Evolutionary conservation across 2,329 filamentous ascomycete species (phyloP).

Genomic region (Lachnellula cervina): DNA sequence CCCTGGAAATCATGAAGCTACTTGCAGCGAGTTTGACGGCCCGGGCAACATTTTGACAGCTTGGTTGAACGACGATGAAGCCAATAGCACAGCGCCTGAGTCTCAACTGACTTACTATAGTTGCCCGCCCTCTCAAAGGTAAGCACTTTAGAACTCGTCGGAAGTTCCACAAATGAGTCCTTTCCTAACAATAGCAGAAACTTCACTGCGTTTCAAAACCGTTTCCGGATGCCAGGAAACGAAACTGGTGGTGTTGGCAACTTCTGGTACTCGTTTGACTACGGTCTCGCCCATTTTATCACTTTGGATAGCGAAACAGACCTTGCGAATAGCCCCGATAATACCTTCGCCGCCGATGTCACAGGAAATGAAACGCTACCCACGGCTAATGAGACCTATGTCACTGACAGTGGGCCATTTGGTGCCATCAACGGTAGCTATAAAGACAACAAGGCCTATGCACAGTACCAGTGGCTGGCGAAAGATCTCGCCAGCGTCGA

Average conservation of each 20-base stretch:
- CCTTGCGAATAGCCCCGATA: conserved; percentile 43
- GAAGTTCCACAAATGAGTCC: background rate
- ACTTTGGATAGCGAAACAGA: conserved; percentile 46
- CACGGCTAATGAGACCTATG: conserved; percentile 38
- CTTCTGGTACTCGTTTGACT: conserved; percentile 52
- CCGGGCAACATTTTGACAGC: conserved; percentile 32
- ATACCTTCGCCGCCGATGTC: conserved; percentile 40
- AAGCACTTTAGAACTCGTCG: background rate
- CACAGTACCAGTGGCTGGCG: conserved; percentile 45
- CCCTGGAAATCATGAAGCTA: conserved; percentile 51
- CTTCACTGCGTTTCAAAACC: conserved; percentile 35
- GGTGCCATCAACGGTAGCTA: conserved; percentile 37
- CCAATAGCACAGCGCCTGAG: conserved; percentile 38
- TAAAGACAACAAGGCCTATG: conserved; percentile 35
- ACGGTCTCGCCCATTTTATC: conserved; percentile 48
- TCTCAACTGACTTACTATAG: conserved; percentile 44
- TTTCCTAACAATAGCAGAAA: conserved; percentile 10
- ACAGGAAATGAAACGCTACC: conserved; percentile 38
- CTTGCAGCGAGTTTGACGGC: conserved; percentile 34
- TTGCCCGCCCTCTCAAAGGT: conserved; percentile 47
- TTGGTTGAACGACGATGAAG: conserved; percentile 40
- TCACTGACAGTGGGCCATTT: conserved; percentile 47
- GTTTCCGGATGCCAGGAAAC: conserved; percentile 46
- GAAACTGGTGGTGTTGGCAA: conserved; percentile 45
- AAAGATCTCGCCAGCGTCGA: conserved; percentile 25